These are phyloP conservation scores for Candida gorgasii DNA, from an alignment of 805 yeast genomes.

Conservation along the genomic window DNA sequence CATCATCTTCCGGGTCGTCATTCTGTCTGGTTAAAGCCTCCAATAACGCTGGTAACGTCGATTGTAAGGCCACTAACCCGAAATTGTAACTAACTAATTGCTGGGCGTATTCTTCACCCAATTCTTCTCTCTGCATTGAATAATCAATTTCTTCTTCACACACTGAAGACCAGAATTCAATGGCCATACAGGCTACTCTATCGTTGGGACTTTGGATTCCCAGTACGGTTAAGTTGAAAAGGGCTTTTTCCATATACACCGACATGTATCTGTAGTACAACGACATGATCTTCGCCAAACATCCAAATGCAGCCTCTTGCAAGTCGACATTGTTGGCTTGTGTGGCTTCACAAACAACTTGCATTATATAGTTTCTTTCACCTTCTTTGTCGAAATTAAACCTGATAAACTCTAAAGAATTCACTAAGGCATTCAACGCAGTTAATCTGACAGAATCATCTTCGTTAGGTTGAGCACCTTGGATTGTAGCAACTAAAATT, in stretches of 20 bases:
- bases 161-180: conserved; percentile 99
- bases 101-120: conserved; percentile 23
- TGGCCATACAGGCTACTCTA: conserved; percentile 95
- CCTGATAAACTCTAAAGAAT: conserved; percentile 86
- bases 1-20: conserved; percentile 93
- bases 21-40: conserved; percentile 81
- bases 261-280: conserved; percentile 87
- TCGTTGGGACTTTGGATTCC: conserved; percentile 89
- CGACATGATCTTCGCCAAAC: conserved; percentile 88
- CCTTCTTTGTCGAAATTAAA: conserved; percentile 89
- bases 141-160: conserved; percentile 95
- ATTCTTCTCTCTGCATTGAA: conserved; percentile 63
- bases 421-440: conserved; percentile 88
- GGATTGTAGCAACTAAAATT: conserved; percentile 91
- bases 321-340: conserved; percentile 79
- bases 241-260: conserved; percentile 95
- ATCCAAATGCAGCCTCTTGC: conserved; percentile 95
- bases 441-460: conserved; percentile 80
- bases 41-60: conserved; percentile 85
- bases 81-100: conserved; percentile 68
- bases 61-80: conserved; percentile 79
- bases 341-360: conserved; percentile 98
- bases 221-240: conserved; percentile 82
- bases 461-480: conserved; percentile 89
- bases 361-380: conserved; percentile 96